These are phyloP conservation scores for Phytophthora aleatoria DNA, from an alignment of 352 stramenopile species.

Conservation along the genomic window DNA sequence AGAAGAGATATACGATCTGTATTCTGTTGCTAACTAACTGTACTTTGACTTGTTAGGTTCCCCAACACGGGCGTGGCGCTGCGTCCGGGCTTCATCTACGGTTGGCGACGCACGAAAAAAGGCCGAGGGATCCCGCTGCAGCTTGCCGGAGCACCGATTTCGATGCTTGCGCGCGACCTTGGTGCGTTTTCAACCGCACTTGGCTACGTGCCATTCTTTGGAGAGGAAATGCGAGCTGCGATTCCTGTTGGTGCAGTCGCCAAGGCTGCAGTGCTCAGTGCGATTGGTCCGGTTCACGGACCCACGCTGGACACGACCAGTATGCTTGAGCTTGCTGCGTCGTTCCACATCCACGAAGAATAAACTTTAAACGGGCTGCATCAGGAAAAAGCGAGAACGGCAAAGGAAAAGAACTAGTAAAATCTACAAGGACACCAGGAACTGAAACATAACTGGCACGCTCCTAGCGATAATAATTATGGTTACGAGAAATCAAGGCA, in stretches of 20 bases:
- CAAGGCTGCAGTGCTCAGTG: slow-evolving; percentile 85
- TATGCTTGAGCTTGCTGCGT: slow-evolving; percentile 67
- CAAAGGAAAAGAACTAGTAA: too few relatives aligned
- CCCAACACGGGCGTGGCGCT: slow-evolving; percentile 80
- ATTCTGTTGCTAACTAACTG: neutral
- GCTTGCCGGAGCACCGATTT: slow-evolving; percentile 71
- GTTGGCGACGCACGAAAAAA: slow-evolving; percentile 67
- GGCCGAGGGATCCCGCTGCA: slow-evolving; percentile 76
- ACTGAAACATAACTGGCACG: neutral
- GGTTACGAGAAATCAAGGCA: neutral
- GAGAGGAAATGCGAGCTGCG: slow-evolving; percentile 67
- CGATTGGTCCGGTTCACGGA: slow-evolving; percentile 66
- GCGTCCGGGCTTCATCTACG: slow-evolving; percentile 91
- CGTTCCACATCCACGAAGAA: slow-evolving; percentile 77
- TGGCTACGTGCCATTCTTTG: slow-evolving; percentile 65
- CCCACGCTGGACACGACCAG: slow-evolving; percentile 67
- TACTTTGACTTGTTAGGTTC: slow-evolving; percentile 43
- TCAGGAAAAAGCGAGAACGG: neutral
- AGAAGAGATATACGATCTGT: neutral
- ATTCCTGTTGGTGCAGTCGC: slow-evolving; percentile 72
- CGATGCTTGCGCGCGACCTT: slow-evolving; percentile 59
- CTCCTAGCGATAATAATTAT: slow-evolving; percentile 20
- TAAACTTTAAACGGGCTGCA: neutral
- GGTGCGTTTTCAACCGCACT: slow-evolving; percentile 63
- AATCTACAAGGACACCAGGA: too few relatives aligned